Evolutionary conservation across 2,329 filamentous ascomycete genomes (phyloP), one percentile per base, ranked within the genome.

Genomic region (Epicoccum nigrum): DNA sequence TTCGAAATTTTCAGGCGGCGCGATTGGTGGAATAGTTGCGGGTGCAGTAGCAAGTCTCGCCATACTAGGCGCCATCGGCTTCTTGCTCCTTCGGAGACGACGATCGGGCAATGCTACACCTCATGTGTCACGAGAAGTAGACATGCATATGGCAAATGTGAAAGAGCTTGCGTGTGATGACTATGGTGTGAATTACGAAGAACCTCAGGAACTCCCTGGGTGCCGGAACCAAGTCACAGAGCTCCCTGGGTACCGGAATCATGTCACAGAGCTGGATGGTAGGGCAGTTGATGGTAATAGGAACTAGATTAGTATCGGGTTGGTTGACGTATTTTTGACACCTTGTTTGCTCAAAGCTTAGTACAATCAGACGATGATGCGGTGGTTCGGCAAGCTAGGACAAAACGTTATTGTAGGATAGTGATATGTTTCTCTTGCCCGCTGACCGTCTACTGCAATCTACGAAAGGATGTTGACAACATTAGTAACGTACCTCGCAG

Each of bases 11-110:
- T 60, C 58, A 25, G 54, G 51, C 27, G 51, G 56, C 30, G 53
- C 51, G 13, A 59, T 61, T 23, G 61, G 49, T 39, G 61, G 58
- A 8, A 57, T 60, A 19, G 48, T 57, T 33, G 55, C 56, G 11
- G 59, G 57, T 27, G 59, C 34, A 16, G 44, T 64, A 12, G 58
- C 35, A 25, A 53, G 51, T 28, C 35, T 61, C 33, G 56, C 48
- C 8, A 31, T 60, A 37, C 48, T 64, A 16, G 46, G 34, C 20
- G 27, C 44, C 20, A 53, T 47, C 25, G 46, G 28, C 4, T 61
- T 58, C 44, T 48, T 63, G 25, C 46, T 62, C 21, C 54, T 51
- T 48, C 43, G 47, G 28, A 45, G 34, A 50, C 40, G 45, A 45
- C 27, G 17, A 47, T 41, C 45, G 45, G 23, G 39, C 28, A 27